Base-by-base conservation (phyloP, 257 asterid species). In the Craterostigma plantagineum region DNA sequence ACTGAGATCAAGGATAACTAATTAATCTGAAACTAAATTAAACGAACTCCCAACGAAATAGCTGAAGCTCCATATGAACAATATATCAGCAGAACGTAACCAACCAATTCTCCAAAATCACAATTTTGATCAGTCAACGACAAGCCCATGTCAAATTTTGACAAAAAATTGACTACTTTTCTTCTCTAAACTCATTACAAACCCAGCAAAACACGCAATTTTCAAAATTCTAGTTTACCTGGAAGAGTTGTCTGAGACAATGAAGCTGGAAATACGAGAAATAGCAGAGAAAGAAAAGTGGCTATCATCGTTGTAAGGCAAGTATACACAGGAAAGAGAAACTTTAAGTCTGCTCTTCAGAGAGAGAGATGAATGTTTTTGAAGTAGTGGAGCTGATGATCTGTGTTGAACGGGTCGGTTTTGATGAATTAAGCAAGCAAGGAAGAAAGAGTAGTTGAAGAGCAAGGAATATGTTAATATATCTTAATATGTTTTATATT, bases 401-500 rank as follows among this genome's bases (percentile, higher is more conserved):
- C 16, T 40, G 38, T 49, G 54, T 57, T 57, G 62, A 65, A 45
- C 33, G 61, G 56, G 63, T 56, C 55, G 40, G 64, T 0, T 9
- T 15, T n/a, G 66, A 52, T 58, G 17, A 60, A 44, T 50, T 51
- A 60, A 40, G 42, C 34, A 38, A 11, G 44, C 69, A 71, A 60
- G 67, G n/a, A n/a, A 66, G 69, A 57, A 63, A 73, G 60, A 72
- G 74, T 68, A 35, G 61, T 38, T 53, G 52, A 48, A 38, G 71
- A 68, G 71, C 52, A 72, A 72, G 56, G 76, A 50, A 65, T 62
- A 61, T n/a, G n/a, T n/a, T n/a, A n/a, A n/a, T n/a, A 23, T 6
- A 23, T 23, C 2, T 23, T 2, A 23, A 23, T 23, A 23, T 23
- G 6, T 23, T 23, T 23, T 23, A 23, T 23, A n/a, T n/a, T n/a